Base-by-base conservation (phyloP, 1,139 yeast genomes). In the Pichia kudriavzevii region DNA sequence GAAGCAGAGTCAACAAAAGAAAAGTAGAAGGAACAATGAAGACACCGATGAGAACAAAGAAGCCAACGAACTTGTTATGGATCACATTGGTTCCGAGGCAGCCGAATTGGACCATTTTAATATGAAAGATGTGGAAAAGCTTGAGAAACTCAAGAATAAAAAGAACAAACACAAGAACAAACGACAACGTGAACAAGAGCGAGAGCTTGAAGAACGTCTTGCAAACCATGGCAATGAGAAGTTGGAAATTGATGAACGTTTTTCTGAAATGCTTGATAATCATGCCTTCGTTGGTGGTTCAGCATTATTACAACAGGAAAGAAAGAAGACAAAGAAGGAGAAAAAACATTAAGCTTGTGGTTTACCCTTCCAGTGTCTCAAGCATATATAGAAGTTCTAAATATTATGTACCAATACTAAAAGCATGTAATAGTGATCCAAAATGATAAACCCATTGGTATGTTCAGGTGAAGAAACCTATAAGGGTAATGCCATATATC, bases 191-290 rank as follows among this genome's bases (percentile, higher is more conserved):
- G 75, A 69, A 42, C 84, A 83, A 46, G 43, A 42, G 22, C 32
- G 19, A 4, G 38, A 42, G n/a, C 35, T 39, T n/a, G 42, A 41
- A 9, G 29, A 31, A 10, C 48, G 44, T 14, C 8, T 35, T 14
- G 26, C n/a, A 9, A 18, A 27, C 4, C 35, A 33, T 19, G 42
- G 35, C 5, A 75, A 78, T 4, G 15, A 26, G 9, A n/a, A n/a
- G 42, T 79, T 85, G 52, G 67, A 79, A 55, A 63, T 66, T 36
- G 99, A 93, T 66, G 79, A 82, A 19, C 81, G 99, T 63, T 93
- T 93, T 66, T 69, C 71, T 29, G 95, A 85, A 49, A 69, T 91
- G 46, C 88, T 83, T 53, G 94, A 87, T 49, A 77, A 76, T 46
- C 95, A 84, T 46, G 94, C 82, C 40, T 93, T 77, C 27, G 46